phyloP scores from a whole-genome alignment of 225 moss, liverwort and hornwort genomes.

The Takakia lepidozioides region DNA sequence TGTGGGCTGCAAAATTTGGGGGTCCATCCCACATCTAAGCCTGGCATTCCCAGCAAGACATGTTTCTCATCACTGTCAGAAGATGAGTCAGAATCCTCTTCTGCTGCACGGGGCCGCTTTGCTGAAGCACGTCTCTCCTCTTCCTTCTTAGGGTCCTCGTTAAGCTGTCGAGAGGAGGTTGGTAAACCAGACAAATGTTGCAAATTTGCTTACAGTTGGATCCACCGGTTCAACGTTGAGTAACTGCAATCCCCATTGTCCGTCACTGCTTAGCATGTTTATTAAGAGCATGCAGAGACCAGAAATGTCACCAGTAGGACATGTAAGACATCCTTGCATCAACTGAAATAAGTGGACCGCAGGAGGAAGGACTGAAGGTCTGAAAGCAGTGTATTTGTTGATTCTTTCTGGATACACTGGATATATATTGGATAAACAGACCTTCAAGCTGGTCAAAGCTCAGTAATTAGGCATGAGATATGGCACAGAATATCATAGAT shows the following conservation, averaged over 20 bases:
- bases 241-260: constrained; percentile 39
- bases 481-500: no score
- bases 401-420: no score
- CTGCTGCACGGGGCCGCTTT: constrained; percentile 70
- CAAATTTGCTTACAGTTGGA: constrained; percentile 89
- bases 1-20: constrained; percentile 24
- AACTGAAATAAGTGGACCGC: no score
- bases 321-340: constrained; percentile 20
- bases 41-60: constrained; percentile 24
- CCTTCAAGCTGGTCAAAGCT: no score
- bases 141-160: constrained; percentile 29
- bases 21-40: constrained; percentile 23
- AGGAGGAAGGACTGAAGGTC: no score
- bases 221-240: constrained; percentile 92
- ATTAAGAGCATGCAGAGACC: no score
- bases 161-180: constrained; percentile 46
- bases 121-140: constrained; percentile 38
- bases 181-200: constrained; percentile 72
- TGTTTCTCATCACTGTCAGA: constrained; percentile 31
- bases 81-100: constrained; percentile 22
- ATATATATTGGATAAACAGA: no score
- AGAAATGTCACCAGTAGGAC: no score
- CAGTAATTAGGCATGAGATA: no score
- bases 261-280: no score
- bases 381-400: no score